Conservation (phyloP, 805 yeast species). For the Saccharomycopsis malanga region DNA sequence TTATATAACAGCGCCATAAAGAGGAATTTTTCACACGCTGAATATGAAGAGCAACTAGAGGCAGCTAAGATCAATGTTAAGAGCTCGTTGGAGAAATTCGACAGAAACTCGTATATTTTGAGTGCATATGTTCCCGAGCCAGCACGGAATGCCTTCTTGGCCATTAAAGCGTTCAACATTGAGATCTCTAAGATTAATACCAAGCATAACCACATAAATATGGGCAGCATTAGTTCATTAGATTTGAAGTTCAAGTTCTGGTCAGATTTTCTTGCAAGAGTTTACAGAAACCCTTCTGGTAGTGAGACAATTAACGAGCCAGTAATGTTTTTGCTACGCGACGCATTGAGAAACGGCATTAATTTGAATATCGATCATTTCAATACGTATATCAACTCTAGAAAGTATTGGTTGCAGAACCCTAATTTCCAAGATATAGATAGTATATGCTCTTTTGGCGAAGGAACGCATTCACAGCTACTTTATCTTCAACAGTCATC, state of each 20-base stretch:
- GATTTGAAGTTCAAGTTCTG: conserved; percentile 64
- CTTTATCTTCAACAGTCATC: conserved; percentile 59
- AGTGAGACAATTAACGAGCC: conserved; percentile 52
- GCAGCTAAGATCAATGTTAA: conserved; percentile 17
- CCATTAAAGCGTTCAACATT: conserved; percentile 56
- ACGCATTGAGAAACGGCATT: conserved; percentile 42
- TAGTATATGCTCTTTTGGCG: conserved; percentile 68
- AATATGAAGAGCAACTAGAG: conserved; percentile 12
- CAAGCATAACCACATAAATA: conserved; percentile 28
- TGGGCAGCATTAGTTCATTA: conserved; percentile 24
- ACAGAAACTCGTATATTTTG: conserved; percentile 57
- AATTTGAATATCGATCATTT: conserved; percentile 48
- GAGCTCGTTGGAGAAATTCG: conserved; percentile 36
- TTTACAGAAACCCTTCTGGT: conserved; percentile 33
- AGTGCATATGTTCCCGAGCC: conserved; percentile 65
- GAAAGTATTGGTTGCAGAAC: conserved; percentile 45
- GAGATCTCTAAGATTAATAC: conserved; percentile 49
- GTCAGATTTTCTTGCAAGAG: conserved; percentile 51
- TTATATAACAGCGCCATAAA: no score
- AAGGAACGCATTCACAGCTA: conserved; percentile 69
- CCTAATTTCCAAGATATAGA: conserved; percentile 43
- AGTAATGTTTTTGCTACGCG: conserved; percentile 49
- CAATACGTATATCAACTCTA: conserved; percentile 52
- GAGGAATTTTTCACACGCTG: no score
- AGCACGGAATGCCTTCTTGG: conserved; percentile 55